Conservation (phyloP, 371 early-diverging fungal genomes). For the Mortierella sp. region DNA sequence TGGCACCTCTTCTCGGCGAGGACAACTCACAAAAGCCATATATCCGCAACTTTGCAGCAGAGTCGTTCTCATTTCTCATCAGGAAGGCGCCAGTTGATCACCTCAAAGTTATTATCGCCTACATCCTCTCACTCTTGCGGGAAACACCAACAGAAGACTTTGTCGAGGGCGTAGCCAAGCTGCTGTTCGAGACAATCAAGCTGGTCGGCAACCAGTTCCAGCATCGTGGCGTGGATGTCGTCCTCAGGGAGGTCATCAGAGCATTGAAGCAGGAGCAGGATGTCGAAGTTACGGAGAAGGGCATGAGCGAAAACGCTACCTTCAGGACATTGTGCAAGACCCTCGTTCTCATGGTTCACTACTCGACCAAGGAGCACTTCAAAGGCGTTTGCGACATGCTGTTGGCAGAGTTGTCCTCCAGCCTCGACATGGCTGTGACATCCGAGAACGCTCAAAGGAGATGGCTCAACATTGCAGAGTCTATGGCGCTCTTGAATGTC, state of each 20-base stretch:
- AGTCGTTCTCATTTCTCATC: constrained; percentile 91
- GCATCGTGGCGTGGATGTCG: constrained; percentile 44
- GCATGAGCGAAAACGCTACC: constrained; percentile 40
- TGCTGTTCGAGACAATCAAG: constrained; percentile 87
- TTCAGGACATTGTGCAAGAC: constrained; percentile 60
- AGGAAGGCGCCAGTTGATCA: constrained; percentile 78
- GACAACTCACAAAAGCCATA: constrained; percentile 73
- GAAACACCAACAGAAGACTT: constrained; percentile 66
- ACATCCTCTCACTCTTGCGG: constrained; percentile 71
- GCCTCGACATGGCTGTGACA: constrained; percentile 28
- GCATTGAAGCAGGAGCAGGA: constrained; percentile 45
- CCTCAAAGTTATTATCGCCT: constrained; percentile 66
- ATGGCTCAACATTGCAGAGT: constrained; percentile 59
- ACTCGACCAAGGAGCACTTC: constrained; percentile 67
- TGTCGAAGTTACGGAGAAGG: constrained; percentile 30
- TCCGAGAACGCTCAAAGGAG: constrained; percentile 41
- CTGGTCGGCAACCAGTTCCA: constrained; percentile 58
- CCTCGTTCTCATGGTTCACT: constrained; percentile 69
- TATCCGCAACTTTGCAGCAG: constrained; percentile 92
- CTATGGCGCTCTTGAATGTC: constrained; percentile 63
- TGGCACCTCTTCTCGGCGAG: constrained; percentile 80
- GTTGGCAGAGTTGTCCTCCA: constrained; percentile 59
- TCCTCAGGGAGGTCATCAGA: constrained; percentile 47
- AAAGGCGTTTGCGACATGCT: constrained; percentile 66
- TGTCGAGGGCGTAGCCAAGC: constrained; percentile 80